Percentiles rank a stretch among this genome's conserved stretches.
These are phyloP conservation scores for Cucurbita maxima DNA, from an alignment of 306 rosid species.

Conservation along the genomic window DNA sequence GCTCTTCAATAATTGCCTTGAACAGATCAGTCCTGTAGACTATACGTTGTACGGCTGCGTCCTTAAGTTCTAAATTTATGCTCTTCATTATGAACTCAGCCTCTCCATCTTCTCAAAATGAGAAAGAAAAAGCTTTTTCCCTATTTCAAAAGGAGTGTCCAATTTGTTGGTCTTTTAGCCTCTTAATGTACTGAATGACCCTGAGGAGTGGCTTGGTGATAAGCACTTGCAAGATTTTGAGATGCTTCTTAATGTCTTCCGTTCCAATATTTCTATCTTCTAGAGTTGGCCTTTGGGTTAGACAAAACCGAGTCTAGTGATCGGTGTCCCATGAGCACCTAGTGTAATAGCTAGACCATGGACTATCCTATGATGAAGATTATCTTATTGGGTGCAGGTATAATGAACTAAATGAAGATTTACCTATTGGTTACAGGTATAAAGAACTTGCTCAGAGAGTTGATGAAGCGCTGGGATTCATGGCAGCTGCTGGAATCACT, in stretches of 20 bases:
- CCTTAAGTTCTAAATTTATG: neutral
- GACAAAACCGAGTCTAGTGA: neutral
- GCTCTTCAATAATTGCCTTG: neutral
- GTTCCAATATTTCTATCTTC: neutral
- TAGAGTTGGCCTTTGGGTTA: neutral
- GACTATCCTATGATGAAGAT: neutral
- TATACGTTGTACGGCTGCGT: neutral
- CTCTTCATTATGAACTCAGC: neutral
- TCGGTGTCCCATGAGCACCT: neutral
- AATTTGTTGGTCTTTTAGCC: neutral
- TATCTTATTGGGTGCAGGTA: conserved; percentile 9
- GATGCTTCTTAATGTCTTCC: neutral
- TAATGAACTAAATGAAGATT: neutral
- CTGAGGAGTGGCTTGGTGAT: neutral
- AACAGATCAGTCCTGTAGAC: neutral
- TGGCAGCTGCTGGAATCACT: conserved; percentile 29
- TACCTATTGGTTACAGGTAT: conserved; percentile 11
- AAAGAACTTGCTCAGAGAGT: conserved; percentile 28
- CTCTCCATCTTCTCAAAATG: neutral
- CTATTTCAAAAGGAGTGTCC: neutral
- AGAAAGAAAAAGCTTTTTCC: neutral
- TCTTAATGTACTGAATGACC: neutral
- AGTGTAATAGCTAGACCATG: neutral
- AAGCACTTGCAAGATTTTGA: neutral
- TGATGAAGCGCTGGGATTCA: conserved; percentile 34